These are phyloP conservation scores for Gastrodia elata DNA, from an alignment of 106 monocot species.

Conservation along the genomic window DNA sequence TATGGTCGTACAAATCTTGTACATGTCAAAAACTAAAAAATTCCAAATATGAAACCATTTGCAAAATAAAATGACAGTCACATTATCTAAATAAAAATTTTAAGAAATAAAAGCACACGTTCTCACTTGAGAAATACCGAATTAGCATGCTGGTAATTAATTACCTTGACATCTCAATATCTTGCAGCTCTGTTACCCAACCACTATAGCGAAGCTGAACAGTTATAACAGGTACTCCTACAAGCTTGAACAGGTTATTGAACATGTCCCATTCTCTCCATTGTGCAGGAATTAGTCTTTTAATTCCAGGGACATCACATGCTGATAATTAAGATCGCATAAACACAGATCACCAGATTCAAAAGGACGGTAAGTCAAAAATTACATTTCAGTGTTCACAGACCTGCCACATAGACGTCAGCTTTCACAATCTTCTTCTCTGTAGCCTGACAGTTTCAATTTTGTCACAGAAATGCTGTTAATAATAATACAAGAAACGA, in stretches of 20 bases:
- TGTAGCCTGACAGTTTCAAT: conserved; percentile 56
- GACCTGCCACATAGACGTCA: conserved; percentile 96
- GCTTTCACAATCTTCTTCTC: conserved; percentile 71
- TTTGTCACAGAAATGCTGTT: not conserved
- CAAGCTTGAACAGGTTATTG: conserved; percentile 81
- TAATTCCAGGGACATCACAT: conserved; percentile 98
- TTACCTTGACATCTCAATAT: conserved; percentile 78
- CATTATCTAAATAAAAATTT: not conserved
- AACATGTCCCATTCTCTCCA: conserved; percentile 89
- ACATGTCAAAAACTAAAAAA: not conserved
- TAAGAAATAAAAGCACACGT: not conserved
- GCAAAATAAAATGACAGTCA: not conserved
- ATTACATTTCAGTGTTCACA: conserved; percentile 9
- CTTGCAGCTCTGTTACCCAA: conserved; percentile 89
- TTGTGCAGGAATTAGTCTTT: conserved; percentile 75
- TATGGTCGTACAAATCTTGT: not conserved
- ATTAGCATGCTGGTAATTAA: not conserved
- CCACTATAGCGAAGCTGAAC: conserved; percentile 96
- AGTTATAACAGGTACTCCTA: conserved; percentile 94
- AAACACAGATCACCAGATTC: conserved; percentile 8
- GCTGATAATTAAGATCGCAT: conserved; percentile 34
- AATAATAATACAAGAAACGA: conserved; percentile 1
- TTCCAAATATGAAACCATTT: not conserved
- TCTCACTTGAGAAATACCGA: not conserved
- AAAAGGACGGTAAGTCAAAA: not conserved